These are phyloP conservation scores for Elaeagnus macrophylla DNA, from an alignment of 306 rosid genomes.

Conservation along the genomic window DNA sequence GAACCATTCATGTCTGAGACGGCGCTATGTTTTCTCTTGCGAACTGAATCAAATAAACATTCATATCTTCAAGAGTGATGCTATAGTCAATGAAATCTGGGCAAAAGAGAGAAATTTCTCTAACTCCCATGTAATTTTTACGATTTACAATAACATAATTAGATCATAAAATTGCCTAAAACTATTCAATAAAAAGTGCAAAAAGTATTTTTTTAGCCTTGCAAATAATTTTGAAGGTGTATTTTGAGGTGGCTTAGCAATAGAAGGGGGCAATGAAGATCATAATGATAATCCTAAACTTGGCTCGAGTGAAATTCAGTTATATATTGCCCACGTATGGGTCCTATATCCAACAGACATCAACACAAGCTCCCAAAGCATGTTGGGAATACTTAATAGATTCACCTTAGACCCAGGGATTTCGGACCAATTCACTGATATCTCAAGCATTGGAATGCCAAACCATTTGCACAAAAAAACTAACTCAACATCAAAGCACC, in stretches of 20 bases:
- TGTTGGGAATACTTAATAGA: slow-evolving; percentile 80
- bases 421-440: slow-evolving; percentile 93
- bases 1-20: no score
- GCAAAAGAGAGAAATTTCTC: no score
- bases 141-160: no score
- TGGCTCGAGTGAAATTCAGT: slow-evolving; percentile 24
- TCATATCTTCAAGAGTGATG: no score
- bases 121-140: no score
- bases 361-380: slow-evolving; percentile 96
- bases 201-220: no score
- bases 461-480: slow-evolving; percentile 70
- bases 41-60: no score
- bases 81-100: no score
- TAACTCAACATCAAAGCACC: slow-evolving; percentile 95
- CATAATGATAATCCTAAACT: slow-evolving; percentile 1
- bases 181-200: no score
- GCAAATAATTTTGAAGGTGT: no score
- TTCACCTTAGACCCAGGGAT: slow-evolving; percentile 99
- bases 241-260: not conserved
- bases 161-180: no score
- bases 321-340: slow-evolving; percentile 68
- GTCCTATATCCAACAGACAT: slow-evolving; percentile 88
- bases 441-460: slow-evolving; percentile 64
- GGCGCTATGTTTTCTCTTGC: no score
- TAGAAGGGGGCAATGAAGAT: not conserved